Evolutionary conservation across 177 flowering plant species (phyloP), one percentile per base, ranked within the genome.

Genomic region (Tripterygium wilfordii): DNA sequence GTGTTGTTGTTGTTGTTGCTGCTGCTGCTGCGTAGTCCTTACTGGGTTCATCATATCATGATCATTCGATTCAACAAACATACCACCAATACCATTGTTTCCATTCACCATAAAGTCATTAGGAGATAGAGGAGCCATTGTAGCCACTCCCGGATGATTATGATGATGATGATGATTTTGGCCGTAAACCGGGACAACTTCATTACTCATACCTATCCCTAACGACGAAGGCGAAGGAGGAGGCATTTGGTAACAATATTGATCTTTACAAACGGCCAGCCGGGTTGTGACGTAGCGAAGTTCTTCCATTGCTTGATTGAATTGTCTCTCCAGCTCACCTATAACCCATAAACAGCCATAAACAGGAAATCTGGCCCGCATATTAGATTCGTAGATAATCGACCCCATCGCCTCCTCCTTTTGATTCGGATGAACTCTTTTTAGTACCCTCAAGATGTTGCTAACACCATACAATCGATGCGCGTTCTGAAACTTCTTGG

Each of bases 391-490:
- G 32, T 16, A 68, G 0, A 64, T 66, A 14, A 81, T 75, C 2
- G 82, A 71, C n/a, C 22, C 24, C 78, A 79, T 79, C 0, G 85
- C 82, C 2, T 79, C 82, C 0, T 39, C 58, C n/a, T n/a, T n/a
- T n/a, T n/a, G n/a, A n/a, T n/a, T 22, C 53, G 53, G 28, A 3
- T 27, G 31, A 10, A 83, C 6, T 0, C 46, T 33, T 26, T 64
- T 64, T 0, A 76, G 49, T 0, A 75, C 64, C 48, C 71, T 82
- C 17, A 53, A 17, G 16, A 85, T 65, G 39, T 75, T 76, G 30
- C 68, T 48, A 0, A 82, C 85, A 0, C 92, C 92, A 25, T 67
- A 85, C 2, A 85, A 51, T 2, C 65, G 48, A 35, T 85, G 90
- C 0, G 74, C 88, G 43, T 73, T 67, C 23, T 59, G 72, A 50